A percentile compares a stretch with the other conserved stretches of the same genome.
These are phyloP conservation scores for Pythium myriotylum DNA, from an alignment of 352 stramenopile species.

Conservation along the genomic window DNA sequence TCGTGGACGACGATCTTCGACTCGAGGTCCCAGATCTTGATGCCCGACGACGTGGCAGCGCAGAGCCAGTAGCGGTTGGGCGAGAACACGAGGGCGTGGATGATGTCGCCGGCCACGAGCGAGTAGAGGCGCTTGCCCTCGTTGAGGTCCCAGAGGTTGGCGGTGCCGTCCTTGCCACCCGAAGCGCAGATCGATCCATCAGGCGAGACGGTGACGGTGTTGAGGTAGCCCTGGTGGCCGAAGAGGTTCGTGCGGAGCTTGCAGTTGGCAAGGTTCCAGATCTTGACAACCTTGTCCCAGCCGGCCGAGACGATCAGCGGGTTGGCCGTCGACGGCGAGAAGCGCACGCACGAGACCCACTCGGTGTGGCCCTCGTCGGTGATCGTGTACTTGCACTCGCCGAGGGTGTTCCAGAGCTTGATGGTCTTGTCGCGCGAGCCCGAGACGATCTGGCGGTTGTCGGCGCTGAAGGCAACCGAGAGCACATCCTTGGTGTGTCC, in stretches of 20 bases:
- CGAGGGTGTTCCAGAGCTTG: constrained; percentile 99
- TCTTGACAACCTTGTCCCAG: constrained; percentile 99
- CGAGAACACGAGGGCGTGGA: constrained; percentile 98
- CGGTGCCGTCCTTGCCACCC: constrained; percentile 99
- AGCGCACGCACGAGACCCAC: constrained; percentile 99
- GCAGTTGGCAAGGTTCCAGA: constrained; percentile 99
- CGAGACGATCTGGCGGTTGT: constrained; percentile 99
- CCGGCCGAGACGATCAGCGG: constrained; percentile 98
- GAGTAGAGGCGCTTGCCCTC: constrained; percentile 99
- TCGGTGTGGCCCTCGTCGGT: constrained; percentile 98
- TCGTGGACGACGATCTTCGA: constrained; percentile 99
- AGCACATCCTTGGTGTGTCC: constrained; percentile 99
- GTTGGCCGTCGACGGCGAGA: constrained; percentile 95
- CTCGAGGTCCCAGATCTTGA: constrained; percentile 99
- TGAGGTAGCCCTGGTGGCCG: constrained; percentile 99
- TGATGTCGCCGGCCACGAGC: constrained; percentile 97
- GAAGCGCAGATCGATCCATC: constrained; percentile 99
- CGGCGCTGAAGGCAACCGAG: constrained; percentile 98
- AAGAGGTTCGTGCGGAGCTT: constrained; percentile 99
- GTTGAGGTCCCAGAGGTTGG: constrained; percentile 99
- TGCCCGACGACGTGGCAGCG: constrained; percentile 97
- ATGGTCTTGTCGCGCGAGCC: constrained; percentile 99
- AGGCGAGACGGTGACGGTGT: constrained; percentile 99
- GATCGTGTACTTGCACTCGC: constrained; percentile 99
- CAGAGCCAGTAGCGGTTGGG: constrained; percentile 99